phyloP scores from a whole-genome alignment of 768 basidiomycete genomes.

The Boletus vermiculosoides region DNA sequence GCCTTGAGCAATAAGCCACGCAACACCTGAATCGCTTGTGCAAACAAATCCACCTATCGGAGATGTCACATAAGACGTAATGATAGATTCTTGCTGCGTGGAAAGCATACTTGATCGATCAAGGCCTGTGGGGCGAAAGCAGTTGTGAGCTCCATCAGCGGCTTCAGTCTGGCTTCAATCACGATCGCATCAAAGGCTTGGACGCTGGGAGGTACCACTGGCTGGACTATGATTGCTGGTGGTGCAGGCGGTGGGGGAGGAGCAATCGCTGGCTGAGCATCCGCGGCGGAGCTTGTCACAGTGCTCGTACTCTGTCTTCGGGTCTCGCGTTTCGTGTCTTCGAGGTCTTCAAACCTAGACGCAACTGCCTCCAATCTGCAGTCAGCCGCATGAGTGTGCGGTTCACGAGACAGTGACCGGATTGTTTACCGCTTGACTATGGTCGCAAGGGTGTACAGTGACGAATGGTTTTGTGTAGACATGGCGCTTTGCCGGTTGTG shows the following conservation, averaged over 20 bases:
- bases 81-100: not conserved
- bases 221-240: conserved; percentile 37
- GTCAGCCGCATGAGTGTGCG: not conserved
- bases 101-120: conserved; percentile 67
- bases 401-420: conserved; percentile 6
- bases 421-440: conserved; percentile 74
- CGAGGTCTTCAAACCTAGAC: conserved; percentile 92
- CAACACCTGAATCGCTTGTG: conserved; percentile 64
- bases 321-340: conserved; percentile 40
- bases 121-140: conserved; percentile 67
- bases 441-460: conserved; percentile 73
- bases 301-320: conserved; percentile 33
- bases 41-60: conserved; percentile 63
- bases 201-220: conserved; percentile 56
- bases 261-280: conserved; percentile 27
- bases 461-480: conserved; percentile 40
- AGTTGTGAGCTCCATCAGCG: conserved; percentile 70
- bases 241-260: conserved; percentile 36
- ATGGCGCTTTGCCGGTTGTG: conserved; percentile 9
- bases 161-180: conserved; percentile 69
- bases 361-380: conserved; percentile 88
- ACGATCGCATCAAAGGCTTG: conserved; percentile 72
- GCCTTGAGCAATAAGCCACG: conserved; percentile 67
- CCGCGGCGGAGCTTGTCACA: conserved; percentile 24
- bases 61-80: conserved; percentile 4